Conservation (phyloP, 2,329 filamentous ascomycete genomes). For the Didymella pinodella region DNA sequence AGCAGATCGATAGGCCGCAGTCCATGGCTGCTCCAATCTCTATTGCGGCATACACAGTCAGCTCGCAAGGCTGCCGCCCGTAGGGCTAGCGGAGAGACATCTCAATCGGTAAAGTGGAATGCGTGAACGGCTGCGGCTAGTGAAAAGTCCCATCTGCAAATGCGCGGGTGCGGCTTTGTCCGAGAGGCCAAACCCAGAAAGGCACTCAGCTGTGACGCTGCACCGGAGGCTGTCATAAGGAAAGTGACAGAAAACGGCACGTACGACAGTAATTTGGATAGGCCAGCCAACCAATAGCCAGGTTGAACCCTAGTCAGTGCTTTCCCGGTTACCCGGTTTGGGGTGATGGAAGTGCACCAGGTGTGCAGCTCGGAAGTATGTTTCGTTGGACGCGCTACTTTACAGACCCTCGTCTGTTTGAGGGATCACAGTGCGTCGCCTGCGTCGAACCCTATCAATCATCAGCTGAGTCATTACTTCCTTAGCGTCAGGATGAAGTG, state of each 20-base stretch:
- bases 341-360: conserved; percentile 17
- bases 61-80: conserved; percentile 18
- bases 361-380: conserved; percentile 28
- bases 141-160: conserved; percentile 25
- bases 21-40: conserved; percentile 15
- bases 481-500: background rate
- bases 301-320: conserved; percentile 15
- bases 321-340: conserved; percentile 41
- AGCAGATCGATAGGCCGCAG: conserved; percentile 18
- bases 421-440: background rate
- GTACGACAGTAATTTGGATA: conserved; percentile 40
- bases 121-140: conserved; percentile 31
- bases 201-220: conserved; percentile 27
- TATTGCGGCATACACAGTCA: conserved; percentile 17
- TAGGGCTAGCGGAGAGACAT: conserved; percentile 38
- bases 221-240: conserved; percentile 28
- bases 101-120: conserved; percentile 31
- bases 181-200: conserved; percentile 24
- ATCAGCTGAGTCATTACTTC: conserved; percentile 10
- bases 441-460: background rate
- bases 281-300: conserved; percentile 28
- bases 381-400: conserved; percentile 24
- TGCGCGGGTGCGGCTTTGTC: conserved; percentile 24
- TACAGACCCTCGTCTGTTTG: conserved; percentile 3
- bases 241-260: conserved; percentile 50